Conservation (phyloP, 345 rosid genomes). For the Gossypium rotundifolium region DNA sequence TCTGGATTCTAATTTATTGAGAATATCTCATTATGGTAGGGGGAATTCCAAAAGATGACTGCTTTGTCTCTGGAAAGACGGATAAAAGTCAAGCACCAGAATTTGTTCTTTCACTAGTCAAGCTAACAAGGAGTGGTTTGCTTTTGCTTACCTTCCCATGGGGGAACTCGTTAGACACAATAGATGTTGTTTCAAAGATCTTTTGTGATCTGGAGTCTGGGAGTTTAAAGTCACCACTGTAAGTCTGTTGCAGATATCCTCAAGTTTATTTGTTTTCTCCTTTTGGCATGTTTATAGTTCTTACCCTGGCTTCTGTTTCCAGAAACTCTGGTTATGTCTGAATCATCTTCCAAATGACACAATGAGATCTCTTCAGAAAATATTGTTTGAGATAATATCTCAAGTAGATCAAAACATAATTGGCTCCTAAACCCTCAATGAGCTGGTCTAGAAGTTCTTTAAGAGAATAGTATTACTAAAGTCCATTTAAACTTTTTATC, state of each 20-base stretch:
- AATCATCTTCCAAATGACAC: not conserved
- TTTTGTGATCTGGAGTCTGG: constrained; percentile 51
- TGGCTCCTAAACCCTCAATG: not conserved
- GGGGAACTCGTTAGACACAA: constrained; percentile 36
- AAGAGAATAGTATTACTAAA: not conserved
- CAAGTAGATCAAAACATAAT: not conserved
- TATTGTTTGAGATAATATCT: not conserved
- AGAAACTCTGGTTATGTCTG: not conserved
- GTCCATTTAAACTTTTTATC: not conserved
- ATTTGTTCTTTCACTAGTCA: constrained; percentile 68
- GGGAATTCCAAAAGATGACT: constrained; percentile 20
- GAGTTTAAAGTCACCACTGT: constrained; percentile 56
- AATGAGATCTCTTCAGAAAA: not conserved
- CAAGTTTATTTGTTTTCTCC: not conserved
- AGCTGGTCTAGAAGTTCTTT: not conserved
- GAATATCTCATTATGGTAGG: constrained; percentile 21
- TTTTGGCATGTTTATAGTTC: not conserved
- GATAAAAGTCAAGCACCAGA: constrained; percentile 23
- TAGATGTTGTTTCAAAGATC: constrained; percentile 42
- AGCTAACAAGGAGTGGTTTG: constrained; percentile 80
- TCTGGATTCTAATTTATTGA: not conserved
- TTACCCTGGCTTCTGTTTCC: not conserved
- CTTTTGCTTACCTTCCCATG: constrained; percentile 57
- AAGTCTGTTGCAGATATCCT: constrained; percentile 24
- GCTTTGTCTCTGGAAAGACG: constrained; percentile 18